Percentiles rank a stretch among this genome's conserved stretches.
Evolutionary conservation across 345 rosid species (phyloP).

Genomic region (Anastatica hierochuntica): DNA sequence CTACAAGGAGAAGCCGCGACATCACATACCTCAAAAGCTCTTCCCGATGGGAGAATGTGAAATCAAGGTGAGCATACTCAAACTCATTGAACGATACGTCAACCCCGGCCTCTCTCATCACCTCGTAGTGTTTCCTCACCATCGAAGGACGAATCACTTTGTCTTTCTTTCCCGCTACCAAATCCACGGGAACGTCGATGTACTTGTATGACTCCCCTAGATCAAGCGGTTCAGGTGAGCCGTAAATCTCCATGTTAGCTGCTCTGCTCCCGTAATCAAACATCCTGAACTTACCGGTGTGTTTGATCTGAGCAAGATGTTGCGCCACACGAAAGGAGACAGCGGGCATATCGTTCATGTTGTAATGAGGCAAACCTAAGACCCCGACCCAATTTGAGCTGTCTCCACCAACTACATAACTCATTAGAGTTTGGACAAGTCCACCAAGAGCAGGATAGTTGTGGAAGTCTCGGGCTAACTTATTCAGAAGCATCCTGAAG

Average conservation of each 20-base stretch:
- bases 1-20: constrained; percentile 65
- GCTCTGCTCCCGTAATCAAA: constrained; percentile 64
- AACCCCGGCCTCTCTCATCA: constrained; percentile 63
- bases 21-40: constrained; percentile 71
- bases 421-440: constrained; percentile 81
- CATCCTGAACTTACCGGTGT: constrained; percentile 58
- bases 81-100: constrained; percentile 63
- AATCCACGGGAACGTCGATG: constrained; percentile 69
- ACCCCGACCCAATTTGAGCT: constrained; percentile 98
- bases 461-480: constrained; percentile 88
- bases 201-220: constrained; percentile 56
- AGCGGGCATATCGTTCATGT: constrained; percentile 98
- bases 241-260: constrained; percentile 59
- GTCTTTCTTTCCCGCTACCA: constrained; percentile 83
- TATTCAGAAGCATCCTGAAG: constrained; percentile 88
- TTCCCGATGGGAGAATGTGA: constrained; percentile 84
- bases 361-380: constrained; percentile 83
- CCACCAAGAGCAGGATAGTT: constrained; percentile 97
- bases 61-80: constrained; percentile 92
- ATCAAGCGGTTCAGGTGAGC: constrained; percentile 78
- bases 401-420: constrained; percentile 87
- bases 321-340: constrained; percentile 67
- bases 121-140: constrained; percentile 67
- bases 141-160: constrained; percentile 69
- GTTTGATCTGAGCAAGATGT: constrained; percentile 90